Evolutionary conservation across 2,329 filamentous ascomycete genomes (phyloP).

Genomic region (Piedraia hortae): DNA sequence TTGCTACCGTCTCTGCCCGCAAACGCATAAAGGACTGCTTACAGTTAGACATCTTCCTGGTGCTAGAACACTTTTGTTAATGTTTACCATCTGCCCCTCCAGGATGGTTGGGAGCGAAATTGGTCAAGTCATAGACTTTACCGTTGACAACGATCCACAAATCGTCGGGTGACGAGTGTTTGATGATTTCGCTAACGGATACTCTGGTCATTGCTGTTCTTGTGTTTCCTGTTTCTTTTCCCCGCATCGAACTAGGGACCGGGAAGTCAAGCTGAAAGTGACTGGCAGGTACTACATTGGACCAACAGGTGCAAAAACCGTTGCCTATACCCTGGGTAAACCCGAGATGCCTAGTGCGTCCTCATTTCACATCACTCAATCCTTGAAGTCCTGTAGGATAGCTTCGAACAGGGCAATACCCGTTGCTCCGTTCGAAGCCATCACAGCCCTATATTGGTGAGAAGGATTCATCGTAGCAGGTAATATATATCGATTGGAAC

Average conservation of each 20-base stretch:
- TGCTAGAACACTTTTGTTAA: background rate
- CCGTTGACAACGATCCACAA: slow-evolving; percentile 42
- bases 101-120: slow-evolving; percentile 36
- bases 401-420: background rate
- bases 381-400: background rate
- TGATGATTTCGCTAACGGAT: slow-evolving; percentile 10
- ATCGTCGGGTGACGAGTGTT: slow-evolving; percentile 11
- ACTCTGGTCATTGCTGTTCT: slow-evolving; percentile 2
- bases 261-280: too few relatives aligned
- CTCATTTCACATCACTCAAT: too few relatives aligned
- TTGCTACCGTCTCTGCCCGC: slow-evolving; percentile 27
- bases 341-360: too few relatives aligned
- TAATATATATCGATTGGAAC: too few relatives aligned
- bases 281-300: too few relatives aligned
- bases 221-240: background rate
- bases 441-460: background rate
- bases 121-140: slow-evolving; percentile 38
- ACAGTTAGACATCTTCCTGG: background rate
- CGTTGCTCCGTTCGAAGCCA: background rate
- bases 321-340: too few relatives aligned
- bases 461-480: background rate
- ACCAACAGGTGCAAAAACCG: too few relatives aligned
- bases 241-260: too few relatives aligned
- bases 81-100: slow-evolving; percentile 26
- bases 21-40: slow-evolving; percentile 20